A percentile compares a stretch with the other conserved stretches of the same genome.
phyloP scores from a whole-genome alignment of 2,329 filamentous ascomycete genomes.

The Cucurbitaria berberidis region DNA sequence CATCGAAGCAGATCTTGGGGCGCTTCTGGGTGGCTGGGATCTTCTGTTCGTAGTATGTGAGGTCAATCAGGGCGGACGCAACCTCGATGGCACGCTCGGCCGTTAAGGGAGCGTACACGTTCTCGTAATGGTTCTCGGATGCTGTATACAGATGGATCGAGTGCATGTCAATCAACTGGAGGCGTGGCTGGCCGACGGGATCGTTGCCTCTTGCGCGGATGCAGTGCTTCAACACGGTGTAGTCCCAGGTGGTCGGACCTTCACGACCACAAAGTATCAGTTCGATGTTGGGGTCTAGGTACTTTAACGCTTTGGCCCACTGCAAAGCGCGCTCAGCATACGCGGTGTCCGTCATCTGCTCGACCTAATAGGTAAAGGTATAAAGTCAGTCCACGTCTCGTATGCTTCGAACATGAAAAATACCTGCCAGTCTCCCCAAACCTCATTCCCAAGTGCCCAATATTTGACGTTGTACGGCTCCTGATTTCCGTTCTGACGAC shows the following conservation, averaged over 20 bases:
- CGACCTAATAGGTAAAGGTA: constrained; percentile 53
- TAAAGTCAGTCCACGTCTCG: no score
- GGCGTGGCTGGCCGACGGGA: constrained; percentile 51
- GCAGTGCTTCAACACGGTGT: constrained; percentile 70
- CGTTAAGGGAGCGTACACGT: constrained; percentile 59
- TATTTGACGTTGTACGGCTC: constrained; percentile 80
- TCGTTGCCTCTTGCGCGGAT: constrained; percentile 55
- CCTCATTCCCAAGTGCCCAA: constrained; percentile 78
- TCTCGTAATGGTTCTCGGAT: constrained; percentile 44
- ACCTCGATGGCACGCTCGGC: constrained; percentile 75
- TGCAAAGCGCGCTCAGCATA: constrained; percentile 69
- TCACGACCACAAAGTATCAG: constrained; percentile 75
- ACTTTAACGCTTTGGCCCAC: constrained; percentile 71
- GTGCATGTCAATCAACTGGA: constrained; percentile 71
- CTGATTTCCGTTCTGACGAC: constrained; percentile 71
- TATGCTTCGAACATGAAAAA: no score
- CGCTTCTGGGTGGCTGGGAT: constrained; percentile 61
- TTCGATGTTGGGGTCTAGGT: constrained; percentile 68
- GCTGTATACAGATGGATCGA: constrained; percentile 77
- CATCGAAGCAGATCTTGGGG: constrained; percentile 76
- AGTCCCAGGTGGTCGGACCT: constrained; percentile 71
- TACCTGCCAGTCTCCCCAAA: constrained; percentile 21
- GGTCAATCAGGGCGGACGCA: constrained; percentile 68
- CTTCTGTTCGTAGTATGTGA: constrained; percentile 69
- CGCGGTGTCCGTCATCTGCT: constrained; percentile 68